Evolutionary conservation across 495 filamentous ascomycete genomes (phyloP).

Genomic region (Eremomyces bilateralis): DNA sequence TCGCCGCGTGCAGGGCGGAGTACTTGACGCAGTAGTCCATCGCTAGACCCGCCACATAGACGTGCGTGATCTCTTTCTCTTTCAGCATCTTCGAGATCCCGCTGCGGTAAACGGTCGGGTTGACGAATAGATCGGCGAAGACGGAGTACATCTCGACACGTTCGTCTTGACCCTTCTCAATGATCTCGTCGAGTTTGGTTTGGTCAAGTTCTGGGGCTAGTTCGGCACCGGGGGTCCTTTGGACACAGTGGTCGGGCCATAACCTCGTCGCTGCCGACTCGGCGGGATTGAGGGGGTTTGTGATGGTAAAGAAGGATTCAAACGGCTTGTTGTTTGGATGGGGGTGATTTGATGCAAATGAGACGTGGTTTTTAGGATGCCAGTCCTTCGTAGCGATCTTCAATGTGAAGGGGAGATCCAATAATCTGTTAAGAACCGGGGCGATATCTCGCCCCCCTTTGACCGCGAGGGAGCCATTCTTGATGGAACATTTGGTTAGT

Average conservation of each 20-base stretch:
- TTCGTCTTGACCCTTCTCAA: constrained; percentile 57
- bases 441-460: constrained; percentile 44
- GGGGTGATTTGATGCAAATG: constrained; percentile 66
- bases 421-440: constrained; percentile 51
- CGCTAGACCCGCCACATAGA: constrained; percentile 71
- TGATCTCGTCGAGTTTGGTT: constrained; percentile 33
- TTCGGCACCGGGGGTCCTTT: constrained; percentile 46
- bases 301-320: constrained; percentile 34
- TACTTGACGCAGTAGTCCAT: constrained; percentile 74
- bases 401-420: constrained; percentile 45
- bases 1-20: constrained; percentile 56
- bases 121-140: constrained; percentile 55
- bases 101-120: constrained; percentile 24
- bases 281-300: constrained; percentile 35
- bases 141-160: constrained; percentile 80
- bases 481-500: background rate
- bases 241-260: constrained; percentile 84
- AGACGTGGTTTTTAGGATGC: constrained; percentile 70
- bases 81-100: constrained; percentile 35
- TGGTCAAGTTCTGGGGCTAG: constrained; percentile 53
- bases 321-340: constrained; percentile 45
- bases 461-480: constrained; percentile 74
- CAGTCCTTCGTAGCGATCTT: constrained; percentile 77
- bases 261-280: constrained; percentile 47
- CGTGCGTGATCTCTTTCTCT: constrained; percentile 38